Base-by-base conservation (phyloP, 73 alveolate genomes). In the Paramecium sonneborni region DNA sequence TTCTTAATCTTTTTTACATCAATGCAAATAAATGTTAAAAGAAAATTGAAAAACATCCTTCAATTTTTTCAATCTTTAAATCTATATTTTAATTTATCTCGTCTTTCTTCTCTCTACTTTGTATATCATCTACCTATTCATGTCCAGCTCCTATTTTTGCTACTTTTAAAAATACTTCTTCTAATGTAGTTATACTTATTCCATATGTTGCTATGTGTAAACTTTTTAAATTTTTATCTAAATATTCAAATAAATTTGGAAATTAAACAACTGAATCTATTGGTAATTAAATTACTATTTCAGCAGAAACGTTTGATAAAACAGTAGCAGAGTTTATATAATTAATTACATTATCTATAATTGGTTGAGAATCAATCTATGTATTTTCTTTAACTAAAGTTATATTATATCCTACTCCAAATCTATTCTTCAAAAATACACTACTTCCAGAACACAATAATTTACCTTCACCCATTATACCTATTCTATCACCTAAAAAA, bases 401-500 rank as follows among this genome's bases (percentile, higher is more conserved):
- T 37, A 92, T 57, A 37, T 92, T 98, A 92, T 97, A 98, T n/a
- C 99, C 99, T 62, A 98, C 99, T 35, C 99, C 99, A 95, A 96
- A 98, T 76, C 97, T 93, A 37, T 96, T 94, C 86, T 98, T 98
- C 85, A 98, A 95, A 95, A 96, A 98, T 11, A 97, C 95, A 38
- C 98, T 89, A 55, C 98, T 93, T 38, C 99, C 99, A 86, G 97
- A 93, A 82, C 99, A 98, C 46, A 94, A 93, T 76, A 93, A 97
- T 86, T 95, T 89, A 8, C 99, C 99, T 62, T 94, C 94, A 70
- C 96, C 96, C 99, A 98, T 98, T 76, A 98, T 98, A n/a, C 98
- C 99, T 57, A 98, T 97, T 90, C 99, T 96, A 93, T 98, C 99
- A 37, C 99, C 99, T 34, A 98, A 94, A 88, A 96, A 96, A 95